Percentiles rank a stretch among this genome's conserved stretches.
phyloP scores from a whole-genome alignment of 495 filamentous ascomycete genomes.

The Neurospora sp. region DNA sequence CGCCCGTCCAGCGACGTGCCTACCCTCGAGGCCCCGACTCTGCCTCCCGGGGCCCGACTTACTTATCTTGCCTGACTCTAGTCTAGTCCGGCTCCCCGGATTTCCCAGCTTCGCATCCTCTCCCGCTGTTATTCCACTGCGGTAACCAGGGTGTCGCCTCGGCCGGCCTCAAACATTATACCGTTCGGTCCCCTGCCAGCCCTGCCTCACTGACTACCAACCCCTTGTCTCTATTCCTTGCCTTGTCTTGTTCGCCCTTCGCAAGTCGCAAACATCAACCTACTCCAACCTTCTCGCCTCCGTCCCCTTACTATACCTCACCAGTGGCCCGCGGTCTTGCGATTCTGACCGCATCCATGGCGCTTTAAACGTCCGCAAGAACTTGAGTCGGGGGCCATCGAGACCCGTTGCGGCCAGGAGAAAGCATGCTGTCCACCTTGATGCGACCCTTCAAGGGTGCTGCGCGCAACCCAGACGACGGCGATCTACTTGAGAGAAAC shows the following conservation, averaged over 20 bases:
- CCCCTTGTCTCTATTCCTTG: neutral
- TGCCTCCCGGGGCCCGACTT: neutral
- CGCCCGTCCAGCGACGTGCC: neutral
- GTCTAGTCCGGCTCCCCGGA: neutral
- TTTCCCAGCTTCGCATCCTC: neutral
- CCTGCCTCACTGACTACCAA: neutral
- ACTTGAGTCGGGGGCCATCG: neutral
- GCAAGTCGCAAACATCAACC: neutral
- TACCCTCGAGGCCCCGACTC: neutral
- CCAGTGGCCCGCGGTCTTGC: neutral
- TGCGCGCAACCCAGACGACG: conserved; percentile 10
- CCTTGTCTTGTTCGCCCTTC: neutral
- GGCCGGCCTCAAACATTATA: neutral
- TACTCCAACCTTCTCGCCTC: neutral
- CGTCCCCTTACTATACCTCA: neutral
- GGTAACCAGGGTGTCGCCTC: neutral
- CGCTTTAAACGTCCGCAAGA: conserved; percentile 4
- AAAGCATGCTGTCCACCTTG: conserved; percentile 34
- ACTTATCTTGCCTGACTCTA: neutral
- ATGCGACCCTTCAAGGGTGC: conserved; percentile 29
- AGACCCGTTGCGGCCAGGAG: neutral
- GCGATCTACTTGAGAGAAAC: conserved; percentile 1
- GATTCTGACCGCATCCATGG: conserved; percentile 18
- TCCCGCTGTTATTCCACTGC: neutral
- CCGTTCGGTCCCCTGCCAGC: neutral